These are phyloP conservation scores for Aspergillus hortae DNA, from an alignment of 2,329 filamentous ascomycete genomes.

Conservation along the genomic window DNA sequence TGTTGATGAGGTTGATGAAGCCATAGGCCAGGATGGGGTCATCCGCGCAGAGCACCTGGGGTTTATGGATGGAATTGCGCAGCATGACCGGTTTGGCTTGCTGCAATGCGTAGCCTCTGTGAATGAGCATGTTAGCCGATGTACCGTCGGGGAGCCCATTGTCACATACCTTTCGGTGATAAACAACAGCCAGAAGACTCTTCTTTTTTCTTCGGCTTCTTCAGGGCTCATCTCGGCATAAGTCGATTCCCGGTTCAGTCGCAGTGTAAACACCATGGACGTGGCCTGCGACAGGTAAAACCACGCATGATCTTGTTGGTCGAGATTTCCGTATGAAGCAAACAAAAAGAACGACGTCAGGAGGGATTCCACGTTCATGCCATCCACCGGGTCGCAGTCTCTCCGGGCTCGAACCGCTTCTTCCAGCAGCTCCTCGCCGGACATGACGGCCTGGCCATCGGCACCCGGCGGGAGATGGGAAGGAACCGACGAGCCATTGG, in stretches of 20 bases:
- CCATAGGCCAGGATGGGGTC: constrained; percentile 39
- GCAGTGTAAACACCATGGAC: constrained; percentile 54
- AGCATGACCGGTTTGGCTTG: constrained; percentile 67
- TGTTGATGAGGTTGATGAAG: constrained; percentile 38
- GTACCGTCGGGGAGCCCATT: not conserved
- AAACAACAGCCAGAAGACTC: constrained; percentile 71
- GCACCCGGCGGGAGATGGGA: constrained; percentile 46
- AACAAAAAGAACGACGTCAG: constrained; percentile 79
- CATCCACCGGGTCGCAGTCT: constrained; percentile 39
- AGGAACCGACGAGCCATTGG: constrained; percentile 19
- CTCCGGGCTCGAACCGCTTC: constrained; percentile 53
- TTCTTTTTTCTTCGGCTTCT: constrained; percentile 61
- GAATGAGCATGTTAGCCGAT: no score
- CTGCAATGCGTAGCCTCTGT: constrained; percentile 67
- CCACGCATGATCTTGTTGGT: constrained; percentile 74
- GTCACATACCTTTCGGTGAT: constrained; percentile 62
- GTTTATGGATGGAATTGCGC: constrained; percentile 61
- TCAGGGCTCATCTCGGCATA: constrained; percentile 49
- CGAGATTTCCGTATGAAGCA: constrained; percentile 66
- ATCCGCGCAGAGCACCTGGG: constrained; percentile 61
- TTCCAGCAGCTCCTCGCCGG: constrained; percentile 64
- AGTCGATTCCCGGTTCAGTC: constrained; percentile 42
- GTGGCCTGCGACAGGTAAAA: constrained; percentile 74
- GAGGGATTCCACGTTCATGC: constrained; percentile 37
- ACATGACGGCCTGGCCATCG: constrained; percentile 56